Evolutionary conservation across 116 monocot species (phyloP).

Genomic region (Zostera marina): DNA sequence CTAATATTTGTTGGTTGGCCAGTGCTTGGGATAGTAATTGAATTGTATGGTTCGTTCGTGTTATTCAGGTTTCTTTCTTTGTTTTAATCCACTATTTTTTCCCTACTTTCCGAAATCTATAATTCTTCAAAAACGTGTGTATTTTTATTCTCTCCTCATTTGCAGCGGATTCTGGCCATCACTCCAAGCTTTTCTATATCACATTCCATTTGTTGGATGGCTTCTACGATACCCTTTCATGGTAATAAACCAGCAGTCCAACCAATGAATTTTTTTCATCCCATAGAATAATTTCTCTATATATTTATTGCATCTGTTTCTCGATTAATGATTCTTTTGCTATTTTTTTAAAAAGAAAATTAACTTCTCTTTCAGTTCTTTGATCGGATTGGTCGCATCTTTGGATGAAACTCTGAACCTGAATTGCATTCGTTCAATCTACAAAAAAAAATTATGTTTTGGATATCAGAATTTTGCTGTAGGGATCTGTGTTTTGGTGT

Average conservation of each 20-base stretch:
- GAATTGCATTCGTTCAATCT: not conserved
- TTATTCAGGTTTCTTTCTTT: slow-evolving; percentile 39
- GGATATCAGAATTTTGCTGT: no score
- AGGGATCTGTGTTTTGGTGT: no score
- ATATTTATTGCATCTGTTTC: no score
- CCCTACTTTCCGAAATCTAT: not conserved
- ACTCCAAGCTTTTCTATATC: slow-evolving; percentile 27
- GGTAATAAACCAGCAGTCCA: slow-evolving; percentile 9
- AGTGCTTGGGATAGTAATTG: slow-evolving; percentile 37
- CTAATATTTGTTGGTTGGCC: slow-evolving; percentile 66
- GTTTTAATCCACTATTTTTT: slow-evolving; percentile 10
- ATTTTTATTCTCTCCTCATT: not conserved
- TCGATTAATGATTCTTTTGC: no score
- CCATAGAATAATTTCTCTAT: no score
- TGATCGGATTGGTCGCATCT: slow-evolving; percentile 2
- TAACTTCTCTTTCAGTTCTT: slow-evolving; percentile 5
- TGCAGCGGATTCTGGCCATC: slow-evolving; percentile 44
- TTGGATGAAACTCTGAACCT: slow-evolving; percentile 2
- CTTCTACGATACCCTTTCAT: slow-evolving; percentile 37
- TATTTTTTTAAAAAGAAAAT: not conserved
- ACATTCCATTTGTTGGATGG: slow-evolving; percentile 50
- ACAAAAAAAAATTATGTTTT: no score
- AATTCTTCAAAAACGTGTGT: not conserved
- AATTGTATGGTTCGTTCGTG: slow-evolving; percentile 39
- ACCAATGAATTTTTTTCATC: no score